These are phyloP conservation scores for Aspergillus fischeri DNA, from an alignment of 2,329 filamentous ascomycete genomes.

Conservation along the genomic window DNA sequence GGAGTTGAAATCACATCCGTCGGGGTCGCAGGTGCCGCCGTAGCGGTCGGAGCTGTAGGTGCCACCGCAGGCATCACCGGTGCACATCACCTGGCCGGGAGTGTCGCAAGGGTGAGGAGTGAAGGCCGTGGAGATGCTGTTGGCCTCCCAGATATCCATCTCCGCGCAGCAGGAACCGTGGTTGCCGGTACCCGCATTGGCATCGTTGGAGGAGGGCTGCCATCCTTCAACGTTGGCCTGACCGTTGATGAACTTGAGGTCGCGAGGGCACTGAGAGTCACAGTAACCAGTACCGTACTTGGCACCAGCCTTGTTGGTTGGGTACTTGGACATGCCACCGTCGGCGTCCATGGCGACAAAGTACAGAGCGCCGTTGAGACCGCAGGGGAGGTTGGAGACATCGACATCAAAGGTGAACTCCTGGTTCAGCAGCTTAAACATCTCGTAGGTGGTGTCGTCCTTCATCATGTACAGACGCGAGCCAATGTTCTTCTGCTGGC, in stretches of 20 bases:
- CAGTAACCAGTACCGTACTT: constrained; percentile 62
- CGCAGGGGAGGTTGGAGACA: constrained; percentile 63
- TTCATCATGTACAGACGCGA: constrained; percentile 63
- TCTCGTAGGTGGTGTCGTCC: constrained; percentile 58
- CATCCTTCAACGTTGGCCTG: constrained; percentile 55
- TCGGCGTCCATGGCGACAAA: constrained; percentile 58
- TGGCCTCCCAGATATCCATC: constrained; percentile 70
- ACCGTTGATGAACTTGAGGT: constrained; percentile 44
- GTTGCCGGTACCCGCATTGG: constrained; percentile 50
- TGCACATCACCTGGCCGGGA: constrained; percentile 50
- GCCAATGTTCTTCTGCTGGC: constrained; percentile 34
- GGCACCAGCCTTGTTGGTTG: constrained; percentile 55
- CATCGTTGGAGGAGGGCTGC: constrained; percentile 49
- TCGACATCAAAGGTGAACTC: constrained; percentile 73
- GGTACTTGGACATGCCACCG: constrained; percentile 53
- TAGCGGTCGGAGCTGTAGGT: constrained; percentile 54
- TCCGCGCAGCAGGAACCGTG: constrained; percentile 63
- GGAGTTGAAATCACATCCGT: constrained; percentile 67
- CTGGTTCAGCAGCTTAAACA: constrained; percentile 61
- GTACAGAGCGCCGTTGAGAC: constrained; percentile 69
- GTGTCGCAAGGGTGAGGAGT: constrained; percentile 62
- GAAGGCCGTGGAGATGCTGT: constrained; percentile 59
- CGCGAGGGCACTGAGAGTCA: constrained; percentile 54
- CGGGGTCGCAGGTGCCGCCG: constrained; percentile 61
- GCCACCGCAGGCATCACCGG: constrained; percentile 50